Evolutionary conservation across 257 asterid genomes (phyloP), one percentile per base, ranked within the genome.

Genomic region (Primulina eburnea): DNA sequence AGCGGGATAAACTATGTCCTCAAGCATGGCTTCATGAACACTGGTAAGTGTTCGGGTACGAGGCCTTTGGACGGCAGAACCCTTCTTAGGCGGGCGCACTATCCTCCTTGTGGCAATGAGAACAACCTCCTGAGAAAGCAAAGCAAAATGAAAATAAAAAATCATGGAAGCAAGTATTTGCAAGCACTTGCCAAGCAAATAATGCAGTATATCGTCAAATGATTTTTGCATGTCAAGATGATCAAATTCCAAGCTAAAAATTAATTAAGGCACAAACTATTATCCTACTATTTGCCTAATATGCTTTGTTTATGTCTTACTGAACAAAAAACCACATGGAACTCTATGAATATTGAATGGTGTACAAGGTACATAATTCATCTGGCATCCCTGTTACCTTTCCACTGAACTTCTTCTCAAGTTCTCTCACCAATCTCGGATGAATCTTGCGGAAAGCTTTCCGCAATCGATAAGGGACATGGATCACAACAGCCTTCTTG

Each of bases 381-480:
- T 47, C 20, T 16, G 38, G 21, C 57, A 50, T 16, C 37, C 37
- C 33, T 6, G 21, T 30, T 83, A 92, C 98, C 94, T 92, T 89
- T 61, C 98, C 96, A 29, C 98, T 89, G 89, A 92, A 92, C 72
- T 92, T 92, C 92, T 92, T 89, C 82, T 92, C 98, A 6, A 92
- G 89, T 85, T 92, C 96, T 60, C 98, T 81, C 65, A 92, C 96
- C 65, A 92, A 86, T 81, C 90, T 80, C 18, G 87, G 78, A 28
- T 92, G 98, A 66, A 92, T 84, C 89, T 92, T 92, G 77, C 96
- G 95, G 90, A 89, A 92, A 64, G 90, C 77, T 75, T 92, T 92
- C 75, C 95, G 73, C 86, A 92, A 50, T 60, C 97, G 82, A 64
- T 83, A 92, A 9, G 98, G 96, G 26, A 88, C 98, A 33, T 89